Evolutionary conservation across 2,329 filamentous ascomycete genomes (phyloP).

Genomic region (Orbilia quercus): DNA sequence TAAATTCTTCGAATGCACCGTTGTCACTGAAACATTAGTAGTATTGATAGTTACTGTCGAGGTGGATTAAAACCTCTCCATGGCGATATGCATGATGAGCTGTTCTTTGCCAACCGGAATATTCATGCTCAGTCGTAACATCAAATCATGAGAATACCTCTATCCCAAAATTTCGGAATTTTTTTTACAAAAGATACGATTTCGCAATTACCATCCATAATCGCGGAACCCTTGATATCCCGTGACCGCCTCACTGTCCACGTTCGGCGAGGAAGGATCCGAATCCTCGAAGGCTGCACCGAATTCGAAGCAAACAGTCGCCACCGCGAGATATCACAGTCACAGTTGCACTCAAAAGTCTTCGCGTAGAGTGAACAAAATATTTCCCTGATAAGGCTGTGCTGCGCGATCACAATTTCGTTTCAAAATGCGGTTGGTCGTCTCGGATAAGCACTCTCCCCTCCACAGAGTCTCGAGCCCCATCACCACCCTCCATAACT

Average conservation of each 20-base stretch:
- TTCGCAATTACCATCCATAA: neutral
- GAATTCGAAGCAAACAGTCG: neutral
- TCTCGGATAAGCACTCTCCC: constrained; percentile 20
- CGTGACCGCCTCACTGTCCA: neutral
- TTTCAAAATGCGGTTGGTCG: constrained; percentile 18
- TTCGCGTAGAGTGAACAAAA: too few relatives aligned
- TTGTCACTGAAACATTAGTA: constrained; percentile 6
- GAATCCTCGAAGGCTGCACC: constrained; percentile 3
- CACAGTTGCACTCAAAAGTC: too few relatives aligned
- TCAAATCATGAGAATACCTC: too few relatives aligned
- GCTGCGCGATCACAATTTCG: neutral
- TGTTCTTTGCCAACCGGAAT: too few relatives aligned
- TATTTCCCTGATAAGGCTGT: too few relatives aligned
- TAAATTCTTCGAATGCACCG: neutral
- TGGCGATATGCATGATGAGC: constrained; percentile 15
- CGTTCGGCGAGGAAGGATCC: constrained; percentile 9
- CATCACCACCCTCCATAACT: too few relatives aligned
- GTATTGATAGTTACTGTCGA: too few relatives aligned
- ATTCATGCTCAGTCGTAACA: too few relatives aligned
- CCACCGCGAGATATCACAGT: too few relatives aligned
- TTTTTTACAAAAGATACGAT: too few relatives aligned
- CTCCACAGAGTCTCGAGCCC: too few relatives aligned
- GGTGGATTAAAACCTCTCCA: neutral
- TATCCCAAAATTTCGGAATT: too few relatives aligned
- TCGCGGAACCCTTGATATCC: neutral